A percentile compares a stretch with the other conserved stretches of the same genome.
These are phyloP conservation scores for Cyberlindnera mycetangii DNA, from an alignment of 805 yeast genomes.

Conservation along the genomic window DNA sequence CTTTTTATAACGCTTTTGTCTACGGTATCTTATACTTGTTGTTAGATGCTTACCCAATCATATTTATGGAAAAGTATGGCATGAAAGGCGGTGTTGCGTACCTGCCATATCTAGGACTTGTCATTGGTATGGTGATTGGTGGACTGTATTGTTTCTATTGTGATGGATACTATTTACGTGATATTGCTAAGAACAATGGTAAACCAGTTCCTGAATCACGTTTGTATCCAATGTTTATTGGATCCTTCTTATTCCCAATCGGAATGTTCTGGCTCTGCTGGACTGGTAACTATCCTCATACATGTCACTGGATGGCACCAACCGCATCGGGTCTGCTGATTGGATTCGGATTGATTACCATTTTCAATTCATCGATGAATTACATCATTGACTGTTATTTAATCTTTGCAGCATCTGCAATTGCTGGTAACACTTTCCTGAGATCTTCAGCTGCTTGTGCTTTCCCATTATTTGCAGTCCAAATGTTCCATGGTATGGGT, in stretches of 20 bases:
- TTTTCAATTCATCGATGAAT: conserved; percentile 67
- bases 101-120: conserved; percentile 76
- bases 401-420: conserved; percentile 72
- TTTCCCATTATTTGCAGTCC: conserved; percentile 68
- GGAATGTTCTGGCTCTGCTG: conserved; percentile 88
- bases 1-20: conserved; percentile 72
- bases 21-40: conserved; percentile 77
- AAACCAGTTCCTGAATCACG: conserved; percentile 76
- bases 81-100: conserved; percentile 64
- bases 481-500: conserved; percentile 68
- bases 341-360: conserved; percentile 65
- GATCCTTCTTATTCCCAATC: conserved; percentile 66
- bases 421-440: conserved; percentile 69
- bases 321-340: conserved; percentile 59
- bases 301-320: conserved; percentile 82
- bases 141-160: conserved; percentile 46
- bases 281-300: conserved; percentile 73
- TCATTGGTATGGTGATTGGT: conserved; percentile 65
- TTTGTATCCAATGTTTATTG: conserved; percentile 70
- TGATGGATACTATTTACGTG: conserved; percentile 51
- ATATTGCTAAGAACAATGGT: conserved; percentile 51
- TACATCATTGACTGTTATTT: conserved; percentile 72
- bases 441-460: conserved; percentile 68
- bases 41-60: conserved; percentile 72
- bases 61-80: conserved; percentile 60